phyloP scores from a whole-genome alignment of 1,139 yeast species.

The Geotrichum klebahnii region DNA sequence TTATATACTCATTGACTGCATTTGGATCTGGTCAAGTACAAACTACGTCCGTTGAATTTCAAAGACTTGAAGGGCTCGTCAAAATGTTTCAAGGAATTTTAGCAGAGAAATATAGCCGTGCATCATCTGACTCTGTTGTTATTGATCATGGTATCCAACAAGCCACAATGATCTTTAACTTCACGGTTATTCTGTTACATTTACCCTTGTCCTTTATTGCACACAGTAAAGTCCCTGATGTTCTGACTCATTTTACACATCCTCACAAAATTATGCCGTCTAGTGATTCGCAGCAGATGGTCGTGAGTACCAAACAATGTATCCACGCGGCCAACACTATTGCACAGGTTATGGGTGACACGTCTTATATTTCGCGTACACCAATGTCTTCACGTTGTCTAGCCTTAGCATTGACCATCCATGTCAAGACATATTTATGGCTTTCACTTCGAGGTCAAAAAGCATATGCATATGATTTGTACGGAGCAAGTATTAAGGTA shows the following conservation, averaged over 20 bases:
- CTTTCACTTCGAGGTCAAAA: conserved; percentile 3
- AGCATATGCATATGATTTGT: conserved; percentile 11
- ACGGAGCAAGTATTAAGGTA: conserved; percentile 14
- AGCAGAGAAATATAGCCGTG: neutral
- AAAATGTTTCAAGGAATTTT: conserved; percentile 17
- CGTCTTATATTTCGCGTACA: conserved; percentile 9
- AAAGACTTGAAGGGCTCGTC: conserved; percentile 15
- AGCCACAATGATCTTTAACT: conserved; percentile 18
- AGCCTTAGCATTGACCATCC: conserved; percentile 20
- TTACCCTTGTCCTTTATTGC: conserved; percentile 20
- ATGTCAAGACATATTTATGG: conserved; percentile 20
- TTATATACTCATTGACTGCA: conserved; percentile 12
- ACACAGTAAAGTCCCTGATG: conserved; percentile 15
- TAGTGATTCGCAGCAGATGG: conserved; percentile 3
- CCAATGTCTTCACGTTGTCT: conserved; percentile 18
- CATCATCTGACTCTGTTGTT: conserved; percentile 5
- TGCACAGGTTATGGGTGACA: conserved; percentile 17
- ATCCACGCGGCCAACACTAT: conserved; percentile 19
- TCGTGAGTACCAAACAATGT: conserved; percentile 14
- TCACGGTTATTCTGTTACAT: conserved; percentile 20
- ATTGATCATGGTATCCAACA: conserved; percentile 22
- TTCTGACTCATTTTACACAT: conserved; percentile 17
- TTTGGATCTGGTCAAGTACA: conserved; percentile 17
- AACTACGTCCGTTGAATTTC: conserved; percentile 19
- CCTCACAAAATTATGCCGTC: conserved; percentile 15